Base-by-base conservation (phyloP, 345 rosid genomes). In the Eucalyptus victrix region DNA sequence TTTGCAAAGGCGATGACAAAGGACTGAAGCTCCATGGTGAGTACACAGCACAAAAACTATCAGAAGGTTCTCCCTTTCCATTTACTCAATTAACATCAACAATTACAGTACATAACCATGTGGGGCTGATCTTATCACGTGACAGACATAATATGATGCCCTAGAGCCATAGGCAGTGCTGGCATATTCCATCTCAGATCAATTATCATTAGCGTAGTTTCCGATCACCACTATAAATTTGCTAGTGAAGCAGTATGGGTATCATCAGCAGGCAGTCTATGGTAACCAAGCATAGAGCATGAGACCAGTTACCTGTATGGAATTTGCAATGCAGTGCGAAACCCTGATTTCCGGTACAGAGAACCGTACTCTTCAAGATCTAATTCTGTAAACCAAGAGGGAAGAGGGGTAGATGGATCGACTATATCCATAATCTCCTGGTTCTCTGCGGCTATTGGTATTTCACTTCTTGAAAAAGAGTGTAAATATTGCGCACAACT, bases 361-460 rank as follows among this genome's bases (percentile, higher is more conserved):
- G 92, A 90, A 54, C 94, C 93, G 40, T 95, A 95, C 23, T 88
- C 85, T 37, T 92, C 89, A 49, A 94, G 94, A 91, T 94, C 95
- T 90, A 91, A 93, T 89, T 94, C 95, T 1, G 93, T 90, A 89
- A 93, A 93, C 95, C 96, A 95, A 51, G 93, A 89, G 4, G 95
- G 95, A 50, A 94, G 94, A 89, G 96, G 94, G 83, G 93, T 89
- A 51, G 95, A 93, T 37, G 92, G 89, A 17, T 93, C 95, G 40
- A 91, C 95, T 90, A 94, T 60, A 90, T 94, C 97, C 95, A 94
- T 92, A 87, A 95, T 86, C 93, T 94, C 96, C 89, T 94, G 93
- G 88, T 92, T 93, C 88, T 92, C 95, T 7, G 91, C 87, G 6
- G 96, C 96, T 32, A 93, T 93, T 34, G 97, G 96, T 80, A 93